Conservation (phyloP, 768 basidiomycete species). For the Auricularia cornea region DNA sequence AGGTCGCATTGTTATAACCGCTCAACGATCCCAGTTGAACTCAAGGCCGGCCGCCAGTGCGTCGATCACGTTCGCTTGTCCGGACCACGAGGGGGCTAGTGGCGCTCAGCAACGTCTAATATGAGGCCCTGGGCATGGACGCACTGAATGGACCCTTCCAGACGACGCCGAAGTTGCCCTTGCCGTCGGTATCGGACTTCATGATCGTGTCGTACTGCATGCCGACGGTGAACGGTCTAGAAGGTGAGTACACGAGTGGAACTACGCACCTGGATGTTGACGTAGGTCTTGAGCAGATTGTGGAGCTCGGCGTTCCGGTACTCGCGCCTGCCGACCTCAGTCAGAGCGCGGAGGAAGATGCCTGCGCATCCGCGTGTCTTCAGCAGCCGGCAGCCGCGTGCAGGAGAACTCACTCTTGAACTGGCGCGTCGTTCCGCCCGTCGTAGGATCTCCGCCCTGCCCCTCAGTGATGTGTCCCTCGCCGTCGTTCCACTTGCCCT, state of each 20-base stretch:
- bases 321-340: not conserved
- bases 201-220: too few relatives aligned
- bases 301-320: not conserved
- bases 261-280: not conserved
- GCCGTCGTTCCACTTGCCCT: conserved; percentile 36
- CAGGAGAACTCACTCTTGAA: not conserved
- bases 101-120: not conserved
- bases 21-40: not conserved
- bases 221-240: too few relatives aligned
- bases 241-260: too few relatives aligned
- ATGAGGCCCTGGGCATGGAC: not conserved
- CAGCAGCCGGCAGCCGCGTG: not conserved
- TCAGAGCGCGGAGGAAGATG: not conserved
- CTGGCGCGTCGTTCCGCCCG: not conserved
- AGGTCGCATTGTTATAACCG: too few relatives aligned
- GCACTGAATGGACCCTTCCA: not conserved
- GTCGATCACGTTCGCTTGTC: not conserved
- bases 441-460: not conserved
- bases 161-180: not conserved
- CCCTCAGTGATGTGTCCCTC: conserved; percentile 49
- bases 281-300: not conserved
- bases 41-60: not conserved
- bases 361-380: not conserved
- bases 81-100: not conserved
- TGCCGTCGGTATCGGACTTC: not conserved